A percentile compares a stretch with the other conserved stretches of the same genome.
phyloP scores from a whole-genome alignment of 106 monocot genomes.

The Vanilla planifolia region DNA sequence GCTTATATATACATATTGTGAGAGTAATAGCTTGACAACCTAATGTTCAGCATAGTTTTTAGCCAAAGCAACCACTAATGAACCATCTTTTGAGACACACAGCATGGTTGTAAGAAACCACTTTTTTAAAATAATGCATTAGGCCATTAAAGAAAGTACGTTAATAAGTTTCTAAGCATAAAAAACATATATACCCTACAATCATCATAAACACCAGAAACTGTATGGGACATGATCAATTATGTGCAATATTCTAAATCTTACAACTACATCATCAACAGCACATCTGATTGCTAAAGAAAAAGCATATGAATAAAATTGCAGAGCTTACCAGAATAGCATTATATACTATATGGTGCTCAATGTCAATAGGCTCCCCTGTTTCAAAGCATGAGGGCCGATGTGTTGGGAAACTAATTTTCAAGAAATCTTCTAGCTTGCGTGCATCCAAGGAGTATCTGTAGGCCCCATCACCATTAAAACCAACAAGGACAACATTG shows the following conservation, averaged over 20 bases:
- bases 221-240: background rate
- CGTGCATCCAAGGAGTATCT: constrained; percentile 61
- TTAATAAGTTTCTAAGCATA: background rate
- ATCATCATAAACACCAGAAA: background rate
- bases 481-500: constrained; percentile 82
- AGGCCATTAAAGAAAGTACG: background rate
- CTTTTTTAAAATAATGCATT: background rate
- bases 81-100: background rate
- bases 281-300: background rate
- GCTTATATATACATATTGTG: no score
- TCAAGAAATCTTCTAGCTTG: constrained; percentile 74
- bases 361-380: constrained; percentile 93
- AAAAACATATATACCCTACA: background rate
- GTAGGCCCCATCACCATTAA: constrained; percentile 84
- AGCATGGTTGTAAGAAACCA: background rate
- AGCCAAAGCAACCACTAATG: background rate
- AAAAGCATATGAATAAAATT: constrained; percentile 1
- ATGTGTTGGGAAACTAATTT: constrained; percentile 69
- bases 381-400: constrained; percentile 91
- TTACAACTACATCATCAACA: background rate
- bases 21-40: background rate
- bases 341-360: constrained; percentile 94
- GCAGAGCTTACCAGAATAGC: constrained; percentile 56
- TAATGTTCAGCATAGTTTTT: background rate
- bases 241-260: background rate